phyloP scores from a whole-genome alignment of 768 basidiomycete genomes.

The Infundibulicybe gibba region DNA sequence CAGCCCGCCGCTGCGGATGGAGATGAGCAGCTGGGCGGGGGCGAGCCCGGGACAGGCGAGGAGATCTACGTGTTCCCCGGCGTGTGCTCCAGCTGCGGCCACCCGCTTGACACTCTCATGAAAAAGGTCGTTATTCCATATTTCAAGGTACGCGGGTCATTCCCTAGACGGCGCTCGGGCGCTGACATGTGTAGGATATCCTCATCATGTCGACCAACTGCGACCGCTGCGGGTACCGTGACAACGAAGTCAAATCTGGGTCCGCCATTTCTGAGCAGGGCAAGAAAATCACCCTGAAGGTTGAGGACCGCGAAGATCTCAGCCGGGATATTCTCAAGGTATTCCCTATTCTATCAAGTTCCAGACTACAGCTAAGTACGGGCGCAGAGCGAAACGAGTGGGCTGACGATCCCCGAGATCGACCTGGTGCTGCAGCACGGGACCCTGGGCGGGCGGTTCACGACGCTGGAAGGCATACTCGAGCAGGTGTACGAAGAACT shows the following conservation, averaged over 20 bases:
- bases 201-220: slow-evolving; percentile 99
- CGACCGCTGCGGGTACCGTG: no score
- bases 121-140: no score
- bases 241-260: no score
- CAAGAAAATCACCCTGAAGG: slow-evolving; percentile 85
- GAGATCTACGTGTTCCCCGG: slow-evolving; percentile 90
- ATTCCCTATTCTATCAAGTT: no score
- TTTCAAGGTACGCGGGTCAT: slow-evolving; percentile 68
- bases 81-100: slow-evolving; percentile 84
- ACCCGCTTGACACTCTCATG: no score
- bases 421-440: slow-evolving; percentile 83
- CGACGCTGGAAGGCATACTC: slow-evolving; percentile 96
- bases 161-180: neutral
- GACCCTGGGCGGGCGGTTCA: slow-evolving; percentile 95
- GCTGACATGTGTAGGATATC: slow-evolving; percentile 60
- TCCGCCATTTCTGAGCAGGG: slow-evolving; percentile 86
- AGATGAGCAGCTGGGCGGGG: no score
- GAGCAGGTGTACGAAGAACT: no score
- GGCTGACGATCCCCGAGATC: no score
- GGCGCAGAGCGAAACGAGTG: slow-evolving; percentile 87
- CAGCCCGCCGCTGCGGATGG: no score
- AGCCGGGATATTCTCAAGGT: slow-evolving; percentile 94
- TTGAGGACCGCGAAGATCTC: slow-evolving; percentile 90
- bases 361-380: no score
- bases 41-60: no score